phyloP scores from a whole-genome alignment of 305 asterid species.

The Fraxinus latifolia region DNA sequence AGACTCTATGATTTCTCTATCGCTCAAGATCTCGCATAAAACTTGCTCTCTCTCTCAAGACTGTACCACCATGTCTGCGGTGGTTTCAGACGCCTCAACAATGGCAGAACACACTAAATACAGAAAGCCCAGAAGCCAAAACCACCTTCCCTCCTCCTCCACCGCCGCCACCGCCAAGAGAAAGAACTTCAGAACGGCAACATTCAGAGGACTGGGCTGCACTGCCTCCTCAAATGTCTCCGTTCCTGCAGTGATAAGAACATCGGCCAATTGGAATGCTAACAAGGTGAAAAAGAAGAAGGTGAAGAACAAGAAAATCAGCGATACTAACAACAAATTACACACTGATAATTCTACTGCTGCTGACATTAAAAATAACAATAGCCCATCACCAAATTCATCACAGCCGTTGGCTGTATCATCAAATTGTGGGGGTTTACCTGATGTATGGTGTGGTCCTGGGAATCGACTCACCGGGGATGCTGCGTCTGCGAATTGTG shows the following conservation, averaged over 20 bases:
- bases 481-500: constrained; percentile 80
- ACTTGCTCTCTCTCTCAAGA: background rate
- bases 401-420: constrained; percentile 49
- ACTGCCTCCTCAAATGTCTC: constrained; percentile 71
- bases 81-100: constrained; percentile 23
- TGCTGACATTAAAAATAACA: constrained; percentile 12
- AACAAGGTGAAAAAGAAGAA: constrained; percentile 66
- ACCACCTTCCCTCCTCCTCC: constrained; percentile 29
- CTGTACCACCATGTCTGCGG: constrained; percentile 19
- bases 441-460: constrained; percentile 87
- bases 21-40: background rate
- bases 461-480: constrained; percentile 64
- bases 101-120: constrained; percentile 31
- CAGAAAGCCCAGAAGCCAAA: constrained; percentile 34
- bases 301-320: constrained; percentile 43
- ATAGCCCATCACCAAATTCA: constrained; percentile 32
- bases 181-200: constrained; percentile 52
- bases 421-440: constrained; percentile 62
- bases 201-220: constrained; percentile 71
- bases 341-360: constrained; percentile 19
- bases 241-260: constrained; percentile 62
- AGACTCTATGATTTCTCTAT: background rate
- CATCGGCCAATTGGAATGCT: constrained; percentile 71
- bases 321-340: background rate
- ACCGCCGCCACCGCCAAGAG: constrained; percentile 42